These are phyloP conservation scores for Gastrolobium bilobum DNA, from an alignment of 306 rosid genomes.

Conservation along the genomic window DNA sequence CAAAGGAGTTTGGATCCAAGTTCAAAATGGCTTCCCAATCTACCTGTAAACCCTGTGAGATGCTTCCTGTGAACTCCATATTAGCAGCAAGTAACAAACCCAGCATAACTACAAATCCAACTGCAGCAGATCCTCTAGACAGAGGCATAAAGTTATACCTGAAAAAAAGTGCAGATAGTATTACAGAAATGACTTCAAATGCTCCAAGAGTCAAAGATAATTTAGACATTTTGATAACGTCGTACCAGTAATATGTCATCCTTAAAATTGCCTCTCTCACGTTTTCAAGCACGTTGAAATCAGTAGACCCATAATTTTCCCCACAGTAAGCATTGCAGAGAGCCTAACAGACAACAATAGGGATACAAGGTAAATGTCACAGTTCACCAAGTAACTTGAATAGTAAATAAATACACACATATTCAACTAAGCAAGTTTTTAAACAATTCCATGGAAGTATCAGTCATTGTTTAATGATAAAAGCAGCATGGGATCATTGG, in stretches of 20 bases:
- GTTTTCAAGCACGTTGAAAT: slow-evolving; percentile 74
- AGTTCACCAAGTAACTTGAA: slow-evolving; percentile 22
- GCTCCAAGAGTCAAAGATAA: slow-evolving; percentile 28
- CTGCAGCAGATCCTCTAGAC: slow-evolving; percentile 92
- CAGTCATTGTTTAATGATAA: slow-evolving; percentile 24
- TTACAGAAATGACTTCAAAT: slow-evolving; percentile 41
- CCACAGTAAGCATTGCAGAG: slow-evolving; percentile 89
- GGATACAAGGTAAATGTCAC: slow-evolving; percentile 38
- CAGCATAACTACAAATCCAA: slow-evolving; percentile 84
- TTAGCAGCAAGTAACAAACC: slow-evolving; percentile 96
- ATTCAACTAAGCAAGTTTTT: slow-evolving; percentile 33
- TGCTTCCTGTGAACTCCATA: slow-evolving; percentile 89
- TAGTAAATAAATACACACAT: slow-evolving; percentile 17
- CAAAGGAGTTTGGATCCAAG: slow-evolving; percentile 73
- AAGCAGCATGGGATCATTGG: slow-evolving; percentile 26
- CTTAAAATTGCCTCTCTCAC: slow-evolving; percentile 94
- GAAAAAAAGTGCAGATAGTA: slow-evolving; percentile 40
- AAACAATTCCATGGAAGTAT: slow-evolving; percentile 32
- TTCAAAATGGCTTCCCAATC: slow-evolving; percentile 96
- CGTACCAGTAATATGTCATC: slow-evolving; percentile 98
- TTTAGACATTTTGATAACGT: slow-evolving; percentile 35
- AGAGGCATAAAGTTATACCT: slow-evolving; percentile 99
- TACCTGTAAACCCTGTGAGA: slow-evolving; percentile 83
- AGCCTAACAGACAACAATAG: slow-evolving; percentile 59
- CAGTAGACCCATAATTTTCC: slow-evolving; percentile 88